Base-by-base conservation (phyloP, 2,329 filamentous ascomycete species). In the Xylaria digitata region DNA sequence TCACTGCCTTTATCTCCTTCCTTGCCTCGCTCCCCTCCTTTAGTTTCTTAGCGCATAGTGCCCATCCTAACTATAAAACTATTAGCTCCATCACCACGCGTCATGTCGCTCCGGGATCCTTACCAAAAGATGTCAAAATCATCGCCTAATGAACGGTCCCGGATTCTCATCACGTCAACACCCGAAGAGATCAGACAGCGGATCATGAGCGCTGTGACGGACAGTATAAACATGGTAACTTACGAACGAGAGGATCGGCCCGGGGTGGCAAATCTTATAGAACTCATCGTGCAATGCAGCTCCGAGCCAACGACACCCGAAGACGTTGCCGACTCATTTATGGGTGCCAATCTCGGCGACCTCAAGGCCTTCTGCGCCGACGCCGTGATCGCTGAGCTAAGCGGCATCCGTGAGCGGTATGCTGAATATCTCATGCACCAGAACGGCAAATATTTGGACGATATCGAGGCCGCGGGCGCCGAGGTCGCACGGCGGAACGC, bases 51-150 rank as follows among this genome's bases (percentile, higher is more conserved):
- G 45, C 17, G 21, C 17, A 62, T 34, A n/a, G 13, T 17, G n/a
- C n/a, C 6, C 6, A 8, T 21, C 30, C 37, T 65, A 53, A 62
- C 49, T 50, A 43, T 45, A 43, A 13, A 13, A 37, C 34, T 43
- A 17, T 21, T 17, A 93, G 90, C 90, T n/a, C 90, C 92, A 4
- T 88, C 92, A 1, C 92, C 91, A 74, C 89, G 95, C 68, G 86
- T 99, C 68, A 98, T 97, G 94, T 97, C 94, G 19, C 87, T 99
- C 23, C 89, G 87, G 58, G 83, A 92, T 11, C 95, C 96, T 0
- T 81, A 79, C 0, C 84, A 87, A 59, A 99, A 99, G 78, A 99
- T 99, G 96, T 97, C 94, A 63, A 99, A 99, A 80, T 97, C 94
- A 0, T 86, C 93, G 73, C 76, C 84, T 0, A 87, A 92, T 71